Evolutionary conservation across 345 rosid genomes (phyloP).

Genomic region (Camelina hispida): DNA sequence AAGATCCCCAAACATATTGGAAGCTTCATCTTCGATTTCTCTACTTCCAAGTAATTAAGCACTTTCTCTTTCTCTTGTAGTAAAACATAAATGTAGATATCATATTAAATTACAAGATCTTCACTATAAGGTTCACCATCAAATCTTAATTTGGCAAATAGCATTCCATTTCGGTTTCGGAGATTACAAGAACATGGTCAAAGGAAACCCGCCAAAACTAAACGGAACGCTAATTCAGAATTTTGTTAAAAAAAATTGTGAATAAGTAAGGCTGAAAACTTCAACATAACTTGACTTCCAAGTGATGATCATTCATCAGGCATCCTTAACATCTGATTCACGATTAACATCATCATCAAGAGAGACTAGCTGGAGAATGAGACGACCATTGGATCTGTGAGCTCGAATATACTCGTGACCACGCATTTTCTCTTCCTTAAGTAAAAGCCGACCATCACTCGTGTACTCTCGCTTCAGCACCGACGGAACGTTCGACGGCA

Average conservation of each 20-base stretch:
- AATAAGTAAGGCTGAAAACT: not conserved
- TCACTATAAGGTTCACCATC: not conserved
- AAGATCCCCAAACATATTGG: not conserved
- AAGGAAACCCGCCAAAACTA: not conserved
- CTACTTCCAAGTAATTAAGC: constrained; percentile 24
- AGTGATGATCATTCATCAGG: not conserved
- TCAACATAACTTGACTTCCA: not conserved
- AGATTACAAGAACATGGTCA: not conserved
- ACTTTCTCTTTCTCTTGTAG: not conserved
- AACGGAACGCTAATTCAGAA: not conserved
- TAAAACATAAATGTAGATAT: constrained; percentile 32
- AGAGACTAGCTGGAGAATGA: constrained; percentile 6
- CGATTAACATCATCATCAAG: not conserved
- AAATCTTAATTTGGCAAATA: not conserved
- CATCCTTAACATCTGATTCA: not conserved
- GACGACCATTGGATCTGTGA: constrained; percentile 10
- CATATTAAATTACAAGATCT: not conserved
- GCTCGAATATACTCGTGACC: not conserved
- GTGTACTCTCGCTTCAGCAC: constrained; percentile 26
- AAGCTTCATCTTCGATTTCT: constrained; percentile 19
- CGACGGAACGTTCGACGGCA: not conserved
- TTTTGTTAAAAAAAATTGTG: not conserved
- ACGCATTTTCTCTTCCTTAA: not conserved
- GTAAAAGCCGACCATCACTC: constrained; percentile 22
- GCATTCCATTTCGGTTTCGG: not conserved